These are phyloP conservation scores for Acanthamoeba royreba DNA, from an alignment of 208 protist genomes.

Conservation along the genomic window DNA sequence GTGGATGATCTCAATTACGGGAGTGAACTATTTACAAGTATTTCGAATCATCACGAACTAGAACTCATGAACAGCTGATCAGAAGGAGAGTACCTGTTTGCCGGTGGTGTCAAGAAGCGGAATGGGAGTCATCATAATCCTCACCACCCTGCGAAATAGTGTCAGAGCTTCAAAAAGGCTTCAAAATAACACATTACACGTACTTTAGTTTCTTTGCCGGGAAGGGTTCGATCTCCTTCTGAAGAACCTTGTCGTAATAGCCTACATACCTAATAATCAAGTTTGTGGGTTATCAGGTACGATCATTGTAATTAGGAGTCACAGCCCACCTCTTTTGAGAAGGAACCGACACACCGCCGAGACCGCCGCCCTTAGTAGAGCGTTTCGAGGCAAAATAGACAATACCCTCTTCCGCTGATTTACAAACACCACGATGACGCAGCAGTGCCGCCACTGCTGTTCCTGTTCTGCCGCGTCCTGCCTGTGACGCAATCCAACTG, in stretches of 20 bases:
- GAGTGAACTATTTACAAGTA: not conserved
- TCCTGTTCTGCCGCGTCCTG: not conserved
- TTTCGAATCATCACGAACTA: not conserved
- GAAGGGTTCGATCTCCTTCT: not conserved
- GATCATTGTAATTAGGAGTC: not conserved
- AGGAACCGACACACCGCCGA: not conserved
- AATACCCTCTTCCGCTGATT: not conserved
- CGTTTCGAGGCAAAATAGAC: not conserved
- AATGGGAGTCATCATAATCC: not conserved
- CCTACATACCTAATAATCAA: not conserved
- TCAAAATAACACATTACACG: not conserved
- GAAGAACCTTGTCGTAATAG: not conserved
- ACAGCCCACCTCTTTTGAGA: not conserved
- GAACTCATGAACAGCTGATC: not conserved
- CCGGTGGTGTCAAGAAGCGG: not conserved
- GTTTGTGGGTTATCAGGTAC: no score
- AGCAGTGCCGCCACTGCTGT: not conserved
- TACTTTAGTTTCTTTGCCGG: constrained; percentile 2
- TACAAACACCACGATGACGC: not conserved
- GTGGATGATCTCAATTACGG: not conserved
- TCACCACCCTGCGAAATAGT: not conserved
- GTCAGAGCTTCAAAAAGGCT: not conserved
- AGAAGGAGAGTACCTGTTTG: not conserved
- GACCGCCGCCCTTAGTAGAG: not conserved
- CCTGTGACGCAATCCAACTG: not conserved